Evolutionary conservation across 1,284 basidiomycete species (phyloP), one percentile per base, ranked within the genome.

Genomic region (Austroboletus sp.): DNA sequence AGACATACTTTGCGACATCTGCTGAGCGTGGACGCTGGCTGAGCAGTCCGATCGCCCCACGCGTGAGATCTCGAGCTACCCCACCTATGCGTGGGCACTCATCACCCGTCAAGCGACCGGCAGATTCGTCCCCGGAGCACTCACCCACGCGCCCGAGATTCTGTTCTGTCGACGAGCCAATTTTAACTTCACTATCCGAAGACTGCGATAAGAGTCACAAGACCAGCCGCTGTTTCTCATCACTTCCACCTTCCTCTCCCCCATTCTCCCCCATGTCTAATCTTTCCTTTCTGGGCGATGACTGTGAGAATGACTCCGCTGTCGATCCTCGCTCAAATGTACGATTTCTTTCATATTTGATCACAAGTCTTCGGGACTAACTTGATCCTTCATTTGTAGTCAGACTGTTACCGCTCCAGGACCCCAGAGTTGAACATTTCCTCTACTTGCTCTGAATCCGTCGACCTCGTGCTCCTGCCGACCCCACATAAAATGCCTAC

Each of bases 11-110:
- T 53, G 65, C 68, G 31, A 67, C 68, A 13, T 78, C 75, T 37
- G 68, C 72, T 3, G 76, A 78, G 51, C 74, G 75, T 37, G 75
- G 76, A 10, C 67, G 68, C 40, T 78, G 75, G 75, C 63, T 67
- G 52, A 73, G 61, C 38, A 75, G 76, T 49, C 74, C 74, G 2
- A 56, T 69, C 21, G 62, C 66, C 0, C 23, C 61, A 15, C 52
- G 51, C 15, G 42, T 44, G 15, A 60, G 50, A 27, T 37, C 59
- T 1, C 44, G 49, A 21, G 33, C 38, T 2, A 51, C 36, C 43
- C 53, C 34, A 48, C 56, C 42, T 33, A 57, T 37, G 53, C 63
- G 66, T 11, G 65, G 55, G 6, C 46, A 68, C 52, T 72, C 73
- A 2, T 66, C 60, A 0, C 70, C 73, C 3, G 55, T 62, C 13